Conservation (phyloP, 805 yeast species). For the Sugiyamaella chiloensis region DNA sequence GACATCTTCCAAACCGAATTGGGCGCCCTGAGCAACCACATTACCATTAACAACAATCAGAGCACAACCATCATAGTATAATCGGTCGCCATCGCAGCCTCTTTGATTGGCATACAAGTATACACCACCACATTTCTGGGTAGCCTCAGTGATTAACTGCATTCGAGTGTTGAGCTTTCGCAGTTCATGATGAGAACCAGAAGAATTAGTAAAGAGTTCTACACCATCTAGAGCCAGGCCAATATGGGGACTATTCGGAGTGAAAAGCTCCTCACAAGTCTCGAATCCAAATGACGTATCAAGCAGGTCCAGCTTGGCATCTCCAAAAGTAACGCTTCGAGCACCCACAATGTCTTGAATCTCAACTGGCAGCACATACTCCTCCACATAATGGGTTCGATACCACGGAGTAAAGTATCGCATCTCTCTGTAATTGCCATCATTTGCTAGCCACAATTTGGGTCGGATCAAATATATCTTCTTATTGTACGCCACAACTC, state of each 20-base stretch:
- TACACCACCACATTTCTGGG: conserved; percentile 94
- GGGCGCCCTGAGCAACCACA: conserved; percentile 90
- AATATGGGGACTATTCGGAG: conserved; percentile 94
- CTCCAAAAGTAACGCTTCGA: conserved; percentile 73
- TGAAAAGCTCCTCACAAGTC: conserved; percentile 96
- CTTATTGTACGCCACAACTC: conserved; percentile 77
- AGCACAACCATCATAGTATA: conserved; percentile 97
- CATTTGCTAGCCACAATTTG: conserved; percentile 89
- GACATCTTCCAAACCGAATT: conserved; percentile 84
- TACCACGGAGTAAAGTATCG: conserved; percentile 95
- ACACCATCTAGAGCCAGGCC: conserved; percentile 92
- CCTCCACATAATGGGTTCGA: conserved; percentile 71
- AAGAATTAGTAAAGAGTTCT: conserved; percentile 93
- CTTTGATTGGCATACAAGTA: conserved; percentile 91
- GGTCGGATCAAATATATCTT: conserved; percentile 85
- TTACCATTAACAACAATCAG: conserved; percentile 88
- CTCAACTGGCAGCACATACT: conserved; percentile 64
- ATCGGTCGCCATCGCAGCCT: conserved; percentile 97
- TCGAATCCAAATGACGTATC: conserved; percentile 96
- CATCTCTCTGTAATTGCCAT: conserved; percentile 98
- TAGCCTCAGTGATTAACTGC: conserved; percentile 84
- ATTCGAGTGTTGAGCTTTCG: conserved; percentile 84
- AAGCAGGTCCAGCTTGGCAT: conserved; percentile 76
- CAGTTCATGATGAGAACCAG: conserved; percentile 97
- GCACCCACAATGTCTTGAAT: conserved; percentile 59